Percentiles rank a stretch among this genome's conserved stretches.
phyloP scores from a whole-genome alignment of 495 filamentous ascomycete species.

The Endocarpon pusillum region DNA sequence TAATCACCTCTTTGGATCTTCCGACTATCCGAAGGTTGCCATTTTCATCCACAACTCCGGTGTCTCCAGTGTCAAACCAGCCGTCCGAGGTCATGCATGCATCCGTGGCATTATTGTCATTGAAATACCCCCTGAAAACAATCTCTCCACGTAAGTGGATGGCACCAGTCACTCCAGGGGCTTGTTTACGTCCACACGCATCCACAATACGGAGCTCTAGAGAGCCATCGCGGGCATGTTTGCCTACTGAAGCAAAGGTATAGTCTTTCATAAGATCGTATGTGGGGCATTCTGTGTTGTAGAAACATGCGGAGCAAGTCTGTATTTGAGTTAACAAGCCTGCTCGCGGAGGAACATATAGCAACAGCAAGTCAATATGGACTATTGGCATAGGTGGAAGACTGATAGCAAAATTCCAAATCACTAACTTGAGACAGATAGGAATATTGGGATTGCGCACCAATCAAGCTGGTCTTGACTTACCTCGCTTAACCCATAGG shows the following conservation, averaged over 20 bases:
- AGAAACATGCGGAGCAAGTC: slow-evolving; percentile 32
- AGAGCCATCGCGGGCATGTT: too few relatives aligned
- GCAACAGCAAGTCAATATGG: too few relatives aligned
- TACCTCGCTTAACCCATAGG: too few relatives aligned
- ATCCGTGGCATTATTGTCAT: slow-evolving; percentile 44
- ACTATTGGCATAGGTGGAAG: too few relatives aligned
- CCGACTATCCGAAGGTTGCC: slow-evolving; percentile 38
- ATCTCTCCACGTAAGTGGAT: slow-evolving; percentile 31
- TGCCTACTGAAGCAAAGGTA: slow-evolving; percentile 23
- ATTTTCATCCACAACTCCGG: slow-evolving; percentile 38
- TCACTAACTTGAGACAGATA: too few relatives aligned
- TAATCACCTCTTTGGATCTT: slow-evolving; percentile 37
- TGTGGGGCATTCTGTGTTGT: slow-evolving; percentile 17
- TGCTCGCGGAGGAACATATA: too few relatives aligned
- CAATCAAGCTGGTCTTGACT: too few relatives aligned
- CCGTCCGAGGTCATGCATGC: slow-evolving; percentile 53
- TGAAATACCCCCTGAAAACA: slow-evolving; percentile 62
- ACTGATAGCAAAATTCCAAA: too few relatives aligned
- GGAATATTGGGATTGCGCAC: too few relatives aligned
- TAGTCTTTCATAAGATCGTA: slow-evolving; percentile 15
- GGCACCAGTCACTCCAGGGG: slow-evolving; percentile 8
- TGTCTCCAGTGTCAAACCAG: slow-evolving; percentile 74
- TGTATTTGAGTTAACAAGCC: too few relatives aligned
- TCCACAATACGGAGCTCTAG: too few relatives aligned
- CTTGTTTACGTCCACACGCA: slow-evolving; percentile 2